Conservation (phyloP, 495 filamentous ascomycete genomes). For the Aspergillus nidulans region DNA sequence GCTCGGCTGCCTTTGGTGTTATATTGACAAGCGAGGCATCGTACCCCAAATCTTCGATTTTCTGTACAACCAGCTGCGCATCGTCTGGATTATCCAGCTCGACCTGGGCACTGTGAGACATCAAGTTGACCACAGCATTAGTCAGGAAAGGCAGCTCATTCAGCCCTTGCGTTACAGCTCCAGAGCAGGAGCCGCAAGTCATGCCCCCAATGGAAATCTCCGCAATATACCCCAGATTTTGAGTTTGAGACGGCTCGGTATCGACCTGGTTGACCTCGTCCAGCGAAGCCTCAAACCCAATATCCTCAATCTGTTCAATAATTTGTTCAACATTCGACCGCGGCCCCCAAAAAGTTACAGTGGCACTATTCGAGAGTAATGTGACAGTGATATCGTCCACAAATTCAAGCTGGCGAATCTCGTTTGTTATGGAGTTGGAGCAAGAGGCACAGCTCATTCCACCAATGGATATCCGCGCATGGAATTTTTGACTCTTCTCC, state of each 20-base stretch:
- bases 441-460: slow-evolving; percentile 69
- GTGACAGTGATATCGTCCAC: slow-evolving; percentile 53
- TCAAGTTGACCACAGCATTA: slow-evolving; percentile 61
- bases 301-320: slow-evolving; percentile 47
- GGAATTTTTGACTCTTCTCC: slow-evolving; percentile 24
- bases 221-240: slow-evolving; percentile 36
- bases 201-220: slow-evolving; percentile 74
- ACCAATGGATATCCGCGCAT: slow-evolving; percentile 47
- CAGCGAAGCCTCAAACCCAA: slow-evolving; percentile 52
- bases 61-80: slow-evolving; percentile 55
- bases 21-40: slow-evolving; percentile 57
- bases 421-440: slow-evolving; percentile 48
- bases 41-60: slow-evolving; percentile 78
- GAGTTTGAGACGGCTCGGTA: slow-evolving; percentile 17
- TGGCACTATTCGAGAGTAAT: slow-evolving; percentile 56
- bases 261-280: slow-evolving; percentile 36
- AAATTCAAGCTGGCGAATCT: slow-evolving; percentile 46
- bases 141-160: slow-evolving; percentile 59
- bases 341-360: slow-evolving; percentile 41
- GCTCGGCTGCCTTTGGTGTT: slow-evolving; percentile 13
- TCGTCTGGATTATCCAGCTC: slow-evolving; percentile 55
- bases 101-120: slow-evolving; percentile 67
- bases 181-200: slow-evolving; percentile 76
- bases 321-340: slow-evolving; percentile 39
- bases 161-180: slow-evolving; percentile 59